Base-by-base conservation (phyloP, 1,284 basidiomycete genomes). In the Malassezia vespertilionis region DNA sequence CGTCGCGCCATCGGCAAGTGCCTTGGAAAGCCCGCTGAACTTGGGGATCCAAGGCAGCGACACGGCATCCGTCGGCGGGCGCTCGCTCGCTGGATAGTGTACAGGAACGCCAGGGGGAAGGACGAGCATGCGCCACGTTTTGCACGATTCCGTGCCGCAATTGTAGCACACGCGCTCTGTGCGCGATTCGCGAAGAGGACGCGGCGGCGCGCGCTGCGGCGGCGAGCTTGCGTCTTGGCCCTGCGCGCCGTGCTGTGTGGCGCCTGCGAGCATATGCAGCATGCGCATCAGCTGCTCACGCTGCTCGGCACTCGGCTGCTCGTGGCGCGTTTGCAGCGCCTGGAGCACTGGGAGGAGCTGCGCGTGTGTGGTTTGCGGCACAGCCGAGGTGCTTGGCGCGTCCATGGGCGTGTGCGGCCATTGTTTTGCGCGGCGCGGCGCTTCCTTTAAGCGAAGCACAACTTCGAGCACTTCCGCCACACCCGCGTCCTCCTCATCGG, bases 381-480 rank as follows among this genome's bases (percentile, higher is more conserved):
- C 12, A 3, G 34, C 11, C 2, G 39, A n/a, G 14, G 37, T 12
- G 7, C 28, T 21, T 24, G 32, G 11, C 8, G 24, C 24, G 9
- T 5, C 32, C 1, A 18, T 15, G 7, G 27, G 17, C 33, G 33
- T 20, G 17, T 21, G 17, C 53, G 63, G 60, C 38, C 62, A 57
- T 35, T 69, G 64, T 28, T 61, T 57, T 33, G 58, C 64, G 10
- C 53, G 46, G 1, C 52, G 51, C 22, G 57, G 55, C 4, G 65
- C 57, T 38, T 65, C 66, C 33, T 68, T 69, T 36, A 69, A 50
- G 18, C 56, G 56, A 40, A 69, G 53, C 31, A 60, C 55, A 20
- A 69, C 56, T 37, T 69, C 66, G 26, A 69, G 58, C 12, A 63
- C 53, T 18, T 54, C 56, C 14, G 57, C 57, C 17, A 46, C 57